Evolutionary conservation across 345 rosid species (phyloP), one percentile per base, ranked within the genome.

Genomic region (Xanthoceras sorbifolium): DNA sequence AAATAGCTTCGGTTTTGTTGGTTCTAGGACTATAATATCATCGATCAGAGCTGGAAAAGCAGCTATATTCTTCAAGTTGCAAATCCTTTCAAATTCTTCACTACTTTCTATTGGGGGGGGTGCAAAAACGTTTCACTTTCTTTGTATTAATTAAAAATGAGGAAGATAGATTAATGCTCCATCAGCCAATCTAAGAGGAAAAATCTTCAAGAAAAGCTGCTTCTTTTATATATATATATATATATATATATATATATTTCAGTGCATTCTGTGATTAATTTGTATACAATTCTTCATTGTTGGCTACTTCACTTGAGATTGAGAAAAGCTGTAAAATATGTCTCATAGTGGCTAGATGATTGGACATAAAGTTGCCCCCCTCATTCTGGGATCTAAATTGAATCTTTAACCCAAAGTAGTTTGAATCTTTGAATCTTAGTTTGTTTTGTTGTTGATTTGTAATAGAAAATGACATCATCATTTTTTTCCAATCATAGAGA

Each of bases 381-480:
- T 12, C 70, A 12, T 29, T 63, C 42, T 48, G 29, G 77, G 70
- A 74, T 74, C 64, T 32, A 11, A 11, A 50, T n/a, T 50, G 71
- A 48, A 74, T 64, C 62, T 74, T 74, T 74, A 70, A 74, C 77
- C 77, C 70, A 64, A 6, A 44, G 23, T 15, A 25, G 61, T 7
- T 4, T 28, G 77, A 73, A 63, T 44, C 68, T 62, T 62, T 62
- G 66, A 62, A 11, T 29, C 0, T 28, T 42, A 42, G 46, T 50
- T 72, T 72, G 67, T 29, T 46, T 7, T 60, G 5, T 18, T 32
- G 23, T 57, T 7, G 36, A 72, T 20, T 15, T 25, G n/a, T 57
- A 8, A n/a, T 6, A 1, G 26, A n/a, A 18, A 1, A 34, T 44
- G 66, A 34, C 73, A 65, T 64, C 64, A 57, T 26, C n/a, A n/a